Conservation (phyloP, 768 basidiomycete species). For the Lentinus brumalis region DNA sequence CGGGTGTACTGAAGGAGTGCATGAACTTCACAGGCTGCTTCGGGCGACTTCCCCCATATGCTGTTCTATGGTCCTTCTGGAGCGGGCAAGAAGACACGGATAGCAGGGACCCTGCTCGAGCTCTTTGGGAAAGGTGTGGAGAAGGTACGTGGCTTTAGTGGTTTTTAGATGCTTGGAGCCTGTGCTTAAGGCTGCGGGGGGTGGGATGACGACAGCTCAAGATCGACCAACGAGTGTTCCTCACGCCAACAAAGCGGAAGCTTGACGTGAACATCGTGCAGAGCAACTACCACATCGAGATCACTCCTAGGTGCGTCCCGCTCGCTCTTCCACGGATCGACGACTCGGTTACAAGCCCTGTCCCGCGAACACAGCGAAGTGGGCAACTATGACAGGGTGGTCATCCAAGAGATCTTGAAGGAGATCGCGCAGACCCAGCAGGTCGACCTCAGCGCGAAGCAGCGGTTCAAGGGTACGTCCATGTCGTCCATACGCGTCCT, state of each 20-base stretch:
- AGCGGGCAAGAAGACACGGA: slow-evolving; percentile 97
- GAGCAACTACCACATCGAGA: slow-evolving; percentile 96
- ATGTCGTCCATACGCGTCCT: not conserved
- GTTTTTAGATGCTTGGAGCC: not conserved
- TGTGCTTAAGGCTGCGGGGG: not conserved
- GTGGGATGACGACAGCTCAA: slow-evolving; percentile 64
- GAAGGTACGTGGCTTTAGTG: slow-evolving; percentile 59
- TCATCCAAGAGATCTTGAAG: slow-evolving; percentile 96
- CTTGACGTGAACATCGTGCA: slow-evolving; percentile 96
- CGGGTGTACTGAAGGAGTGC: not conserved
- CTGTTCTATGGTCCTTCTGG: slow-evolving; percentile 97
- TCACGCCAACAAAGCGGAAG: slow-evolving; percentile 92
- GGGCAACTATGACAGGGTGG: slow-evolving; percentile 90
- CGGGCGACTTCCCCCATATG: slow-evolving; percentile 96
- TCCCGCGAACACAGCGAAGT: slow-evolving; percentile 67
- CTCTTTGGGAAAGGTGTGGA: slow-evolving; percentile 92
- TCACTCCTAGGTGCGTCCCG: slow-evolving; percentile 83
- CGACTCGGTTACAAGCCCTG: not conserved
- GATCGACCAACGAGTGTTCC: slow-evolving; percentile 95
- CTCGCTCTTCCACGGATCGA: not conserved
- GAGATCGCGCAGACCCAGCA: slow-evolving; percentile 99
- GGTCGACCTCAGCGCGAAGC: slow-evolving; percentile 92
- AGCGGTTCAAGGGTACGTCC: slow-evolving; percentile 90
- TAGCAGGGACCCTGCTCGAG: slow-evolving; percentile 85
- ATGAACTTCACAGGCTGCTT: slow-evolving; percentile 57